Evolutionary conservation across 2,329 filamentous ascomycete genomes (phyloP).

Genomic region (Fusarium nisikadoi): DNA sequence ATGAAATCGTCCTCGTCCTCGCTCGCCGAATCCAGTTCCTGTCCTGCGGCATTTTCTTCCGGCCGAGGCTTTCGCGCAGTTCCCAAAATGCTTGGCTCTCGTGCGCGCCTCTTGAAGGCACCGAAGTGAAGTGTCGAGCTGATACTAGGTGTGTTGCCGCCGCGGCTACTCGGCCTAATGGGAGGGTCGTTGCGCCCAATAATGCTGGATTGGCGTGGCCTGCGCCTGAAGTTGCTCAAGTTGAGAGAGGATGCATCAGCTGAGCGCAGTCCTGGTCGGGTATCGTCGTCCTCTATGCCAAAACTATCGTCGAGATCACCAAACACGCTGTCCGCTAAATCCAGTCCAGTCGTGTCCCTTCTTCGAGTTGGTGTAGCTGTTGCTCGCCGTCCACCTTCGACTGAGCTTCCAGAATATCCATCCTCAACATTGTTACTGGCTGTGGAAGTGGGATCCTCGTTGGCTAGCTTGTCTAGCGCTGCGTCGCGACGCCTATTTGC

Average conservation of each 20-base stretch:
- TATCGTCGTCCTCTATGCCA: conserved; percentile 53
- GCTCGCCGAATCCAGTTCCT: conserved; percentile 52
- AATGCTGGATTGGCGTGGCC: conserved; percentile 62
- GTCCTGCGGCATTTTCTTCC: conserved; percentile 47
- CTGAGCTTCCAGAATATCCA: conserved; percentile 47
- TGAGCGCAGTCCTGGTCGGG: conserved; percentile 51
- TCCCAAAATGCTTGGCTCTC: conserved; percentile 71
- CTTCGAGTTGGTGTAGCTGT: conserved; percentile 49
- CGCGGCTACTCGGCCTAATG: conserved; percentile 64
- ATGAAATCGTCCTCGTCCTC: conserved; percentile 63
- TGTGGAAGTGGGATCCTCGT: conserved; percentile 49
- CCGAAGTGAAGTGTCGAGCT: conserved; percentile 66
- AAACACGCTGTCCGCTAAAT: conserved; percentile 61
- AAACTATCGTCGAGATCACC: conserved; percentile 57
- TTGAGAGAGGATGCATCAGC: conserved; percentile 60
- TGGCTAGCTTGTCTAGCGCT: conserved; percentile 51
- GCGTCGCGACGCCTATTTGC: conserved; percentile 49
- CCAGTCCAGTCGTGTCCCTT: conserved; percentile 59
- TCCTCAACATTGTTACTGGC: conserved; percentile 42
- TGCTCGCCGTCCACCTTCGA: conserved; percentile 53
- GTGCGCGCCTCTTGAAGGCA: conserved; percentile 65
- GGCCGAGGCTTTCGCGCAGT: conserved; percentile 57
- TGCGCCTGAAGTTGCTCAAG: conserved; percentile 58
- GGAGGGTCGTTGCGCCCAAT: conserved; percentile 62
- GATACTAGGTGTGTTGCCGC: conserved; percentile 59